These are phyloP conservation scores for Houttuynia cordata DNA, from an alignment of 164 flowering plant genomes.

Conservation along the genomic window DNA sequence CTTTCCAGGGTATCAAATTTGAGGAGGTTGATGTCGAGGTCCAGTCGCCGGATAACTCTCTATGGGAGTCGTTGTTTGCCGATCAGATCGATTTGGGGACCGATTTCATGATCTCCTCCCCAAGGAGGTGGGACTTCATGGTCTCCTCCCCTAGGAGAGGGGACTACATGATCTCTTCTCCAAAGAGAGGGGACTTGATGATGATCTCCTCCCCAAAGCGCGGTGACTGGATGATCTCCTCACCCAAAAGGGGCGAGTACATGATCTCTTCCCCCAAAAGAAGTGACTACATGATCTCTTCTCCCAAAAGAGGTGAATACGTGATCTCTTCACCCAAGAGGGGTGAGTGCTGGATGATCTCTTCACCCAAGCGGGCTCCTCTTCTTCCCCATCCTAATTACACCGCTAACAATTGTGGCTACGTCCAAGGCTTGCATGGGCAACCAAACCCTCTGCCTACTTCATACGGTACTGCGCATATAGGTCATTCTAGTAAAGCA, in stretches of 20 bases:
- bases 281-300: constrained; percentile 46
- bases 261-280: constrained; percentile 46
- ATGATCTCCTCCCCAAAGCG: constrained; percentile 24
- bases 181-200: constrained; percentile 25
- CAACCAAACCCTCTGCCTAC: constrained; percentile 36
- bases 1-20: constrained; percentile 27
- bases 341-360: constrained; percentile 45
- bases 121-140: constrained; percentile 46
- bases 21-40: constrained; percentile 40
- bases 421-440: constrained; percentile 23
- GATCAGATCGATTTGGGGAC: constrained; percentile 32
- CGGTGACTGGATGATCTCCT: constrained; percentile 40
- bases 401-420: constrained; percentile 13
- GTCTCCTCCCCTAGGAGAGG: constrained; percentile 42
- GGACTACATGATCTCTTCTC: constrained; percentile 63
- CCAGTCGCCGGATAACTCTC: constrained; percentile 43
- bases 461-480: constrained; percentile 18
- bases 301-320: no score
- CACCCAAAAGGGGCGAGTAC: constrained; percentile 35
- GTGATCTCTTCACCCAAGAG: no score
- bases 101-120: constrained; percentile 60
- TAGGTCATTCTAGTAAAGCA: constrained; percentile 28
- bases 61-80: constrained; percentile 49
- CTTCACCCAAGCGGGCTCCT: constrained; percentile 40
- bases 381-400: background rate